Evolutionary conservation across 1,139 yeast species (phyloP).

Genomic region (Geotrichum carabidarum): DNA sequence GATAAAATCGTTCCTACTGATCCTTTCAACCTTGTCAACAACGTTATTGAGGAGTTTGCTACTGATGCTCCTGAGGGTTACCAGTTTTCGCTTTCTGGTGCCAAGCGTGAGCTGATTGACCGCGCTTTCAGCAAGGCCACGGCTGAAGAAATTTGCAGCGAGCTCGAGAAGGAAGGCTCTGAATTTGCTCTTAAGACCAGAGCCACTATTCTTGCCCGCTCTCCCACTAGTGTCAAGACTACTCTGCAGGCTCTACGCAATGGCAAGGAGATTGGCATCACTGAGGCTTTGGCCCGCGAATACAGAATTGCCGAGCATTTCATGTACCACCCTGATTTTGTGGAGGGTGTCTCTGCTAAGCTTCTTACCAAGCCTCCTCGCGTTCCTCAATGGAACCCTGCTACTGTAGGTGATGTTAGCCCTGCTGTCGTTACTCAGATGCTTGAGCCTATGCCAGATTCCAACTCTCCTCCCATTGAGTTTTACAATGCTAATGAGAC

Average conservation of each 20-base stretch:
- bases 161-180: conserved; percentile 52
- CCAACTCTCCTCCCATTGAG: conserved; percentile 35
- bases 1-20: conserved; percentile 34
- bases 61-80: conserved; percentile 63
- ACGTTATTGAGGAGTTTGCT: conserved; percentile 71
- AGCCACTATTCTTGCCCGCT: conserved; percentile 53
- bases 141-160: conserved; percentile 57
- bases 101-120: conserved; percentile 61
- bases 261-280: conserved; percentile 56
- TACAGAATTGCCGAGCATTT: conserved; percentile 72
- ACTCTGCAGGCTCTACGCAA: conserved; percentile 64
- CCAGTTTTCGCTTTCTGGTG: conserved; percentile 53
- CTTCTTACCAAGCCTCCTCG: conserved; percentile 61
- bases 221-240: conserved; percentile 75
- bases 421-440: conserved; percentile 3
- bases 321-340: conserved; percentile 61
- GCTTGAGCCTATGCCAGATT: conserved; percentile 25
- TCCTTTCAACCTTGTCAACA: conserved; percentile 55
- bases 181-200: conserved; percentile 63
- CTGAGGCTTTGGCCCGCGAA: conserved; percentile 67
- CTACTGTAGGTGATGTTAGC: conserved; percentile 35
- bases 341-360: conserved; percentile 71
- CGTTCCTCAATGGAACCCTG: conserved; percentile 51
- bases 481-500: conserved; percentile 47
- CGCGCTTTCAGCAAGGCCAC: conserved; percentile 56